Evolutionary conservation across 306 rosid genomes (phyloP).

Genomic region (Cicer yamashitae): DNA sequence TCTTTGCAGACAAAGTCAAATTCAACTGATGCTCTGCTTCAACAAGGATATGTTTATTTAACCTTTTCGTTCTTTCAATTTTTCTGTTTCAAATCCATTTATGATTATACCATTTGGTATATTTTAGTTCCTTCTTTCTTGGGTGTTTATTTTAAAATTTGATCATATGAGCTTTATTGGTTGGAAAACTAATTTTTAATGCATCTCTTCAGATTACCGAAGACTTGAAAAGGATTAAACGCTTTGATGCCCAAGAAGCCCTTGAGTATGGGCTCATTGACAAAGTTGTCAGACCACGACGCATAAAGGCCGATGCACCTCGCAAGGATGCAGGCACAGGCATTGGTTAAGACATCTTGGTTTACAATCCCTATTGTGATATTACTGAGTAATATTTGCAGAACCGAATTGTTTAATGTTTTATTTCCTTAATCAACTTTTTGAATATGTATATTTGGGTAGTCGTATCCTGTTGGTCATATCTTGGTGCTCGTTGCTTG

Average conservation of each 20-base stretch:
- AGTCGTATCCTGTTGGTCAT: conserved; percentile 41
- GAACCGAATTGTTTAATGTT: conserved; percentile 33
- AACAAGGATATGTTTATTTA: conserved; percentile 22
- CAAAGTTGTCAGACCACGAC: conserved; percentile 78
- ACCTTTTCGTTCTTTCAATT: background rate
- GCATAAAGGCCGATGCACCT: conserved; percentile 81
- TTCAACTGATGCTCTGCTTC: conserved; percentile 13
- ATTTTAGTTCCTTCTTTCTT: conserved; percentile 12
- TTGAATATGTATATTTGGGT: conserved; percentile 38
- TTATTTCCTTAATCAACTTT: conserved; percentile 34
- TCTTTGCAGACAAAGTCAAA: conserved; percentile 22
- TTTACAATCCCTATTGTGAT: conserved; percentile 10
- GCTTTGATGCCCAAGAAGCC: conserved; percentile 78
- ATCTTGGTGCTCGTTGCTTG: conserved; percentile 17
- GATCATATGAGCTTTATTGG: conserved; percentile 29
- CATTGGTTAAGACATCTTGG: conserved; percentile 66
- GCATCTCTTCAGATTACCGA: conserved; percentile 61
- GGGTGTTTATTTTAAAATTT: conserved; percentile 22
- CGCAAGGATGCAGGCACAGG: conserved; percentile 73
- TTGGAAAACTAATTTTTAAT: conserved; percentile 37
- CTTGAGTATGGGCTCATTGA: conserved; percentile 94
- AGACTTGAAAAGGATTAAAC: conserved; percentile 77
- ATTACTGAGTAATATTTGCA: conserved; percentile 24
- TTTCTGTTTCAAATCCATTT: conserved; percentile 34
- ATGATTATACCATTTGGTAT: conserved; percentile 1